Conservation (phyloP, 1,284 basidiomycete species). For the Xerocomus minutiporus region DNA sequence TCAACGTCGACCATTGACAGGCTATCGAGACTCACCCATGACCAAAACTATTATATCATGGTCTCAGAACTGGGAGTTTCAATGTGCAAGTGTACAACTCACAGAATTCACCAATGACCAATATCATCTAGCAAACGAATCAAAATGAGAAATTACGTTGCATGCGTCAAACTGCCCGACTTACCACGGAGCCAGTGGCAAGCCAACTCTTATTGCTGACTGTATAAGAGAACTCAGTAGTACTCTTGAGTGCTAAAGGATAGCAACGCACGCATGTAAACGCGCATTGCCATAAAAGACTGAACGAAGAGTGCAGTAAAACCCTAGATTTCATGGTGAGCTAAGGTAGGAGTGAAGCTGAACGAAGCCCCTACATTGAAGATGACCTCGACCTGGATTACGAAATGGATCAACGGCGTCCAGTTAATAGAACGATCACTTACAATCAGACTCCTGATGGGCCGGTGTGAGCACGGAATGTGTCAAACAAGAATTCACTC, state of each 20-base stretch:
- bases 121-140: conserved; percentile 15
- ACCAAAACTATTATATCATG: conserved; percentile 11
- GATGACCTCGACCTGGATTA: conserved; percentile 33
- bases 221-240: background rate
- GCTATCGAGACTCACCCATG: conserved; percentile 18
- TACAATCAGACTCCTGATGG: conserved; percentile 46
- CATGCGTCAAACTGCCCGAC: background rate
- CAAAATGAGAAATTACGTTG: background rate
- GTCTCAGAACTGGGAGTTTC: conserved; percentile 5
- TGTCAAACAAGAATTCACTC: conserved; percentile 10
- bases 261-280: conserved; percentile 27
- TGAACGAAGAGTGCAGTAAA: conserved; percentile 39
- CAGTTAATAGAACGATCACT: conserved; percentile 9
- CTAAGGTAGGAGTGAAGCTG: too few species aligned
- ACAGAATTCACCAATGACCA: conserved; percentile 55
- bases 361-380: conserved; percentile 30
- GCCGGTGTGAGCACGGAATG: background rate
- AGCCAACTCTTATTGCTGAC: conserved; percentile 31
- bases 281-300: conserved; percentile 33
- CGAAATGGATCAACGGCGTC: conserved; percentile 3
- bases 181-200: conserved; percentile 25
- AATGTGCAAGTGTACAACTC: conserved; percentile 12
- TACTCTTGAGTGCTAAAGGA: background rate
- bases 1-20: conserved; percentile 1
- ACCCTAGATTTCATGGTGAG: conserved; percentile 21